phyloP scores from a whole-genome alignment of 2,329 filamentous ascomycete species.

The Sporothrix pseudoabietina region DNA sequence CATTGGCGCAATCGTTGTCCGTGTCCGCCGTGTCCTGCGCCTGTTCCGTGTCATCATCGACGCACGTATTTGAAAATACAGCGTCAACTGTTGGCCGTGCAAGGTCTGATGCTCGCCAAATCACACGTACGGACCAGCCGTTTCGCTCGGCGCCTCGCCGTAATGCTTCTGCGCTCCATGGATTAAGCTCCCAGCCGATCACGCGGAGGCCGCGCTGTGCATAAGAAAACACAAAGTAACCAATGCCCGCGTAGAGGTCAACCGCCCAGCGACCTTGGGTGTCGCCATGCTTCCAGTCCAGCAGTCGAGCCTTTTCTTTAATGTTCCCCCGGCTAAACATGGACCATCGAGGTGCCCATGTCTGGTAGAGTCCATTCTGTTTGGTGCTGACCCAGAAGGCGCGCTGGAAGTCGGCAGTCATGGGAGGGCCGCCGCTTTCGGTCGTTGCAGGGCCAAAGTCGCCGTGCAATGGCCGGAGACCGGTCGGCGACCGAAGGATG shows the following conservation, averaged over 20 bases:
- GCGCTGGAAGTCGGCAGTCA: conserved; percentile 57
- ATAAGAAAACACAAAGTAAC: conserved; percentile 91
- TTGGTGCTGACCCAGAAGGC: conserved; percentile 79
- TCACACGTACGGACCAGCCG: conserved; percentile 63
- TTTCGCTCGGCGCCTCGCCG: conserved; percentile 72
- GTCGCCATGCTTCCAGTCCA: conserved; percentile 50
- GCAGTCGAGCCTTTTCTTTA: conserved; percentile 78
- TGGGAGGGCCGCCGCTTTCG: conserved; percentile 37
- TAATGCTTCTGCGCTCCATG: conserved; percentile 82
- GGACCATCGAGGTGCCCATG: conserved; percentile 85
- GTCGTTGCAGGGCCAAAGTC: conserved; percentile 64
- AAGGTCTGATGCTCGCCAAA: conserved; percentile 48
- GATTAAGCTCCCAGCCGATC: conserved; percentile 88
- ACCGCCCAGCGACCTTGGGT: conserved; percentile 55
- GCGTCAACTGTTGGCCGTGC: conserved; percentile 44
- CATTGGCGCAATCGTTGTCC: neutral
- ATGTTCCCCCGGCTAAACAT: conserved; percentile 95
- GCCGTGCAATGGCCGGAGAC: conserved; percentile 70
- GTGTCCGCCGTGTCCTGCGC: neutral
- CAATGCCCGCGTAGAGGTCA: conserved; percentile 90
- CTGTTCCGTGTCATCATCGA: neutral
- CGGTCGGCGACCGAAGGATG: conserved; percentile 70
- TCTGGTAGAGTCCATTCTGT: conserved; percentile 80
- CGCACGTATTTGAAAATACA: conserved; percentile 33
- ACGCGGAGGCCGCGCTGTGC: conserved; percentile 70